Evolutionary conservation across 75 land plant species (phyloP).

Genomic region (Picea sitchensis): DNA sequence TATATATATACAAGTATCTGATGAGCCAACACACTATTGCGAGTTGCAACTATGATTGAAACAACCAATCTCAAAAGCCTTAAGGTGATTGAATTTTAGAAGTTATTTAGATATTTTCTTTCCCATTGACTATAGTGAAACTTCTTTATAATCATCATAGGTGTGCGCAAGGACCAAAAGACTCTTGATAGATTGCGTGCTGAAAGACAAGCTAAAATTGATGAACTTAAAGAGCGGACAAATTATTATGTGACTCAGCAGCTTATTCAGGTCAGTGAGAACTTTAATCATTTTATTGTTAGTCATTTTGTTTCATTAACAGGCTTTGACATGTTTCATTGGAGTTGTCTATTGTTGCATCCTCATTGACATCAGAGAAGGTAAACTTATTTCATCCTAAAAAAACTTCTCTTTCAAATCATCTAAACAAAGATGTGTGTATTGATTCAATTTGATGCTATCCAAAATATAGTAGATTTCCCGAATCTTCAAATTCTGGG

Average conservation of each 20-base stretch:
- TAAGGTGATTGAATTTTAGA: not conserved
- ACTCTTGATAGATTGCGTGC: conserved; percentile 77
- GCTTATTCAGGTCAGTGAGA: conserved; percentile 77
- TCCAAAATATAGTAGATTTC: too few relatives aligned
- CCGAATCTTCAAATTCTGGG: too few relatives aligned
- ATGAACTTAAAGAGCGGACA: conserved; percentile 94
- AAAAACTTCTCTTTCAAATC: not conserved
- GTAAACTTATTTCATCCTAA: not conserved
- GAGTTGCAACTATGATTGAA: not conserved
- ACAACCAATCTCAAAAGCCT: not conserved
- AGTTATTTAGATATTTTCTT: not conserved
- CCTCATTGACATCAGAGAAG: not conserved
- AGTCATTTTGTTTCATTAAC: not conserved
- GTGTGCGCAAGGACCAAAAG: conserved; percentile 84
- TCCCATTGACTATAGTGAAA: not conserved
- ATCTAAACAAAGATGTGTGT: not conserved
- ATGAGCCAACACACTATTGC: too few relatives aligned
- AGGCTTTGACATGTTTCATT: not conserved
- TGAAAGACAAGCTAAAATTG: conserved; percentile 87
- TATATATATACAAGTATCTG: too few relatives aligned
- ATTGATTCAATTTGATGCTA: not conserved
- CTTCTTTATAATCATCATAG: conserved; percentile 23
- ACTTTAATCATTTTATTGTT: not conserved
- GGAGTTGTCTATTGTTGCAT: not conserved
- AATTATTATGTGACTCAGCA: conserved; percentile 89